phyloP scores from a whole-genome alignment of 2,329 filamentous ascomycete species.

The Trichoderma arundinaceum region DNA sequence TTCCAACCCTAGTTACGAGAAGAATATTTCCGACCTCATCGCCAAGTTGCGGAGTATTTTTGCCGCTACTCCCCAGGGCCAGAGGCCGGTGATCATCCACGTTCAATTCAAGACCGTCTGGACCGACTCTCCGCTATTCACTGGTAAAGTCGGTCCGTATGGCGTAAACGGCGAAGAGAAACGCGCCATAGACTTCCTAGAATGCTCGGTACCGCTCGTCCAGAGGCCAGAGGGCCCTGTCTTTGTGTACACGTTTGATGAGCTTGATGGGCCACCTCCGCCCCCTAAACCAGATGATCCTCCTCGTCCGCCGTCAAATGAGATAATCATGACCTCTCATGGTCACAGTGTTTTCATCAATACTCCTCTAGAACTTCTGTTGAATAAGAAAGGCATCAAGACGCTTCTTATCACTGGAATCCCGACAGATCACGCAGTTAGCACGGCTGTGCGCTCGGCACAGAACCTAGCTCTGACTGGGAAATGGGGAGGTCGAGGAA shows the following conservation, averaged over 20 bases:
- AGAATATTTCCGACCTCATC: slow-evolving; percentile 26
- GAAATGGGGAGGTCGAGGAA: slow-evolving; percentile 33
- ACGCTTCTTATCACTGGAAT: slow-evolving; percentile 32
- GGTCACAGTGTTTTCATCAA: slow-evolving; percentile 30
- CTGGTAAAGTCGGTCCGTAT: slow-evolving; percentile 27
- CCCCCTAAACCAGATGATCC: not conserved
- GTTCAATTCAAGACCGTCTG: slow-evolving; percentile 31
- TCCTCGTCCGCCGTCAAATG: slow-evolving; percentile 1
- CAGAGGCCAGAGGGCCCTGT: slow-evolving; percentile 4
- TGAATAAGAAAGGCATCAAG: slow-evolving; percentile 30
- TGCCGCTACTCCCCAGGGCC: slow-evolving; percentile 7
- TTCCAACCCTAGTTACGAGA: slow-evolving; percentile 26
- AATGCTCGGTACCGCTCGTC: slow-evolving; percentile 29
- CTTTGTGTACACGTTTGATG: slow-evolving; percentile 11
- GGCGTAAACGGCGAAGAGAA: slow-evolving; percentile 31
- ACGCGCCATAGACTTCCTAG: slow-evolving; percentile 30
- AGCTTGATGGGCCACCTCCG: not conserved
- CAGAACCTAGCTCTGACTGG: slow-evolving; percentile 31
- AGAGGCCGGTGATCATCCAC: slow-evolving; percentile 30
- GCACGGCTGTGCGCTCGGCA: slow-evolving; percentile 32
- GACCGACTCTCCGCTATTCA: slow-evolving; percentile 28
- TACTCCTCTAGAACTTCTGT: slow-evolving; percentile 19
- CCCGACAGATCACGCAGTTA: slow-evolving; percentile 31
- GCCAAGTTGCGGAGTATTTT: slow-evolving; percentile 19
- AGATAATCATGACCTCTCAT: slow-evolving; percentile 21